Conservation (phyloP, 1,139 yeast genomes). For the Pichia sp. region DNA sequence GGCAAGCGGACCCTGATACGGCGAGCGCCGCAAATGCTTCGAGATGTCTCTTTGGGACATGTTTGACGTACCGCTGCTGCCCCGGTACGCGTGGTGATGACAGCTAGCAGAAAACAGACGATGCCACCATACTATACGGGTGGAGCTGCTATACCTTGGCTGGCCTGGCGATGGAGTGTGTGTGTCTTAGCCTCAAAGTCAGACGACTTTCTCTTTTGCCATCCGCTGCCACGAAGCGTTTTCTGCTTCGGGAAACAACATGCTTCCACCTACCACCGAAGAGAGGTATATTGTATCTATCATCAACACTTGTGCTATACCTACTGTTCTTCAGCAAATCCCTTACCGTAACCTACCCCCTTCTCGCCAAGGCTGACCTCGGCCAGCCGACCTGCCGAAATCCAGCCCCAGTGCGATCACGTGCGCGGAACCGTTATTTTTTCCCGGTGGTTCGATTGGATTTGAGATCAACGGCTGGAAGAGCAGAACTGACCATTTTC, state of each 20-base stretch:
- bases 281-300: too few species aligned
- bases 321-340: too few species aligned
- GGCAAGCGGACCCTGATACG: conserved; percentile 10
- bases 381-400: too few species aligned
- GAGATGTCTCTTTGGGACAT: conserved; percentile 1
- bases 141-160: too few species aligned
- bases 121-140: not conserved
- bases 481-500: not conserved
- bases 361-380: too few species aligned
- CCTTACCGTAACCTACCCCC: too few species aligned
- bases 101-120: not conserved
- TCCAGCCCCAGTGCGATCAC: too few species aligned
- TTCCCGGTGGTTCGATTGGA: not conserved
- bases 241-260: not conserved
- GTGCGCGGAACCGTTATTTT: not conserved
- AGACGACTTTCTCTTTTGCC: too few species aligned
- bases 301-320: too few species aligned
- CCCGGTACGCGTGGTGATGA: not conserved
- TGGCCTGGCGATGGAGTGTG: too few species aligned
- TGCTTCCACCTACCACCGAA: too few species aligned
- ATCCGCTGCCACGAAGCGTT: not conserved
- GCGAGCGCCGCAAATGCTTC: not conserved
- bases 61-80: not conserved
- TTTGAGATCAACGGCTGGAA: not conserved
- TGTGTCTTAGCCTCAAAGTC: too few species aligned